Conservation (phyloP, 2,329 filamentous ascomycete species). For the Cordyceps cicadae region DNA sequence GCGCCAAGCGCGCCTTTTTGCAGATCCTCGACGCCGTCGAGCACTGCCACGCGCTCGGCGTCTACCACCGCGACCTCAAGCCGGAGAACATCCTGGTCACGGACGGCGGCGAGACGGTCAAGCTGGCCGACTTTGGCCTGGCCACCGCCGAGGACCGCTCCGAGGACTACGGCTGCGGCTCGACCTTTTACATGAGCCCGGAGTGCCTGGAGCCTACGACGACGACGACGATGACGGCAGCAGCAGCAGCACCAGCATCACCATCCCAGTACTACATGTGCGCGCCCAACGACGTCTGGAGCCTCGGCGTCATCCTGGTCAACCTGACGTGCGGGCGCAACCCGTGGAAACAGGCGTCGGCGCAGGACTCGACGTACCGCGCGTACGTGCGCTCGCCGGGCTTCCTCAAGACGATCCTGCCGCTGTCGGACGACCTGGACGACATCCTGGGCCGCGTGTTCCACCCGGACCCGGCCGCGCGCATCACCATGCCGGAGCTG, state of each 20-base stretch:
- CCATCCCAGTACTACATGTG: slow-evolving; percentile 67
- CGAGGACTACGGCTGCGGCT: slow-evolving; percentile 94
- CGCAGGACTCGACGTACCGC: slow-evolving; percentile 89
- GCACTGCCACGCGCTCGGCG: slow-evolving; percentile 85
- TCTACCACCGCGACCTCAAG: slow-evolving; percentile 96
- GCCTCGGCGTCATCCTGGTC: slow-evolving; percentile 92
- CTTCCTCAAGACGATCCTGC: slow-evolving; percentile 88
- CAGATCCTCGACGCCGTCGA: slow-evolving; percentile 95
- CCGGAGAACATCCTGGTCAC: slow-evolving; percentile 95
- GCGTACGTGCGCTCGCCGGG: slow-evolving; percentile 77
- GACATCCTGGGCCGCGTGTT: slow-evolving; percentile 82
- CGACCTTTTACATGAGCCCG: slow-evolving; percentile 99
- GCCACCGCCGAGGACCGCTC: slow-evolving; percentile 78
- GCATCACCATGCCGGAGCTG: slow-evolving; percentile 75
- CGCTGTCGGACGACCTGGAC: slow-evolving; percentile 83
- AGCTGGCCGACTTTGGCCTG: slow-evolving; percentile 94
- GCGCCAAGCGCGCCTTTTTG: slow-evolving; percentile 81
- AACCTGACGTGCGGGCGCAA: slow-evolving; percentile 97
- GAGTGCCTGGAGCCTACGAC: slow-evolving; percentile 80
- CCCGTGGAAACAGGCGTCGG: slow-evolving; percentile 94
- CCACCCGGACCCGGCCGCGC: slow-evolving; percentile 70
- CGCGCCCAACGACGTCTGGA: slow-evolving; percentile 95
- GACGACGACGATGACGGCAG: slow-evolving; percentile 34
- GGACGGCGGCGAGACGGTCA: slow-evolving; percentile 79
- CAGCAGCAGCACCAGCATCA: too few species aligned